Evolutionary conservation across 495 filamentous ascomycete species (phyloP), one percentile per base, ranked within the genome.

Genomic region (Articulospora tetracladia): DNA sequence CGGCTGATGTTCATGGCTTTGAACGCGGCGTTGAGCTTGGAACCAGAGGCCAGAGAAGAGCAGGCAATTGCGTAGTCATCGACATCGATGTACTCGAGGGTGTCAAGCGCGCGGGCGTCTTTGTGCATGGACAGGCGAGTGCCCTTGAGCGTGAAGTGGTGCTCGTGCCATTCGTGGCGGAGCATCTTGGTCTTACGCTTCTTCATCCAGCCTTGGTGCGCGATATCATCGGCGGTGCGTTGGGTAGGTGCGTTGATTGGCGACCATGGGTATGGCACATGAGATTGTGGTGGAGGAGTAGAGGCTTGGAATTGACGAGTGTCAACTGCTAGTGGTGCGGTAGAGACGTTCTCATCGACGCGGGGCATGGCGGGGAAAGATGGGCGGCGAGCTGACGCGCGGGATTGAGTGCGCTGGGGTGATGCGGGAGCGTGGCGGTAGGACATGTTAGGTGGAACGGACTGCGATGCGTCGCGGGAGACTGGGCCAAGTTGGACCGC

Each of bases 1-100:
- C 85, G 82, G 23, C 73, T 71, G 63, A 96, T 82, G 64, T 86
- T 84, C 61, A 92, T 83, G 26, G 89, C 87, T 73, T 93, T 95
- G 78, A 97, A 92, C 32, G 92, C 92, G 10, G 92, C 88, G 51
- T 86, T 86, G 62, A 97, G 77, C 74, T 96, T 96, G 49, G 82
- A 88, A 25, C 61, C 61, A 2, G 84, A 82, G 0, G 86, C 83
- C 0, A 88, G 69, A 2, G 85, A 87, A 1, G 89, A 91, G 77
- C 93, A 97, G 0, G 92, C 92, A 34, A 98, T 91, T 32, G 91
- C 88, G 73, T 96, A 98, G 71, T 97, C 91, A 67, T 97, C 93
- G 34, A 98, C 88, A 72, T 98, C 90, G 60, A 98, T 91, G 66
- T 83, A 86, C 67, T 96, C 90, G 25, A 93, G 80, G 2, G 88